A percentile compares a stretch with the other conserved stretches of the same genome.
phyloP scores from a whole-genome alignment of 148 eudicot genomes.

The Simmondsia chinensis region DNA sequence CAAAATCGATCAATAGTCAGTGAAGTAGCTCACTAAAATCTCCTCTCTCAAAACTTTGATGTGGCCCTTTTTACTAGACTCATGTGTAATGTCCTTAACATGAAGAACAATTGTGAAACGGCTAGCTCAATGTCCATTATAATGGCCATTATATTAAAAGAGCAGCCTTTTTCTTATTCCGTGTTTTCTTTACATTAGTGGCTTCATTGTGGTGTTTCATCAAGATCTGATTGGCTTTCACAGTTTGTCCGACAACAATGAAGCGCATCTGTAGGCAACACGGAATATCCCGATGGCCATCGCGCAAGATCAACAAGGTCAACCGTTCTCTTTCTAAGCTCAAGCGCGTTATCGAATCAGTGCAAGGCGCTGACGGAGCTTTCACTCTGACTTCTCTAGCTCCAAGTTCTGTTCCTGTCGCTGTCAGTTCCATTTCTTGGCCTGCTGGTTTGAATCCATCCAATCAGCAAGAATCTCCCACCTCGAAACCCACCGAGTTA shows the following conservation, averaged over 20 bases:
- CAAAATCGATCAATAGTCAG: too few relatives aligned
- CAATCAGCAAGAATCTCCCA: constrained; percentile 40
- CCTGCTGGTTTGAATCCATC: constrained; percentile 40
- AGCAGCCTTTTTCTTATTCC: too few relatives aligned
- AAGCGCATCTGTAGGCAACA: constrained; percentile 79
- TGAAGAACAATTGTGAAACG: too few relatives aligned
- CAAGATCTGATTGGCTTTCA: constrained; percentile 6
- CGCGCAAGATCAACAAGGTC: constrained; percentile 66
- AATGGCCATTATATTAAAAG: too few relatives aligned
- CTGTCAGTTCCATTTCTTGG: constrained; percentile 47
- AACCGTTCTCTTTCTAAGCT: constrained; percentile 62
- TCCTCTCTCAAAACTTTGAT: too few relatives aligned
- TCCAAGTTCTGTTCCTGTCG: constrained; percentile 39
- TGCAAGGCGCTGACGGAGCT: constrained; percentile 76
- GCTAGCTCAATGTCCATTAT: too few relatives aligned
- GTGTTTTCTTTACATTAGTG: too few relatives aligned
- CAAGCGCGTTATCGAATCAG: constrained; percentile 89
- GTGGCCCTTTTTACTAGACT: too few relatives aligned
- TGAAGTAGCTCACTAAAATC: too few relatives aligned
- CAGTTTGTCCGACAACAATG: constrained; percentile 85
- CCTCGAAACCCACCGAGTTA: constrained; percentile 29
- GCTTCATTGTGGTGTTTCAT: too few relatives aligned
- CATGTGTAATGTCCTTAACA: too few relatives aligned
- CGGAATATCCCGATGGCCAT: constrained; percentile 88
- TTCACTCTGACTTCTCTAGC: constrained; percentile 55